These are phyloP conservation scores for Rhodocollybia butyracea DNA, from an alignment of 768 basidiomycete species.

Conservation along the genomic window DNA sequence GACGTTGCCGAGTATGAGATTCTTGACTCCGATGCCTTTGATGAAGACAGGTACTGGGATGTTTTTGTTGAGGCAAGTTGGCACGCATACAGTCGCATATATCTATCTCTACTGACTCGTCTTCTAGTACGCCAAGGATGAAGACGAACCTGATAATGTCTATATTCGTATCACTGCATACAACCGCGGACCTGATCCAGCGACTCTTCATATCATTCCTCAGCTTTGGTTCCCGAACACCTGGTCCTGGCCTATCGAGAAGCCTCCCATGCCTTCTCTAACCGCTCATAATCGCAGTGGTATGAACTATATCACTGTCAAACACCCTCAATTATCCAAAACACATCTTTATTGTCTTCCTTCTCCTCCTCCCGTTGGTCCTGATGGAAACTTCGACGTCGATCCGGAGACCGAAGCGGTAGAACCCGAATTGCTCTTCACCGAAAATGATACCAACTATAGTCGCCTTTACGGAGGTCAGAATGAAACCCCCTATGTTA, in stretches of 20 bases:
- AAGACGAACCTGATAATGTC: constrained; percentile 81
- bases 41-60: constrained; percentile 96
- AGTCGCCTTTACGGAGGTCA: constrained; percentile 84
- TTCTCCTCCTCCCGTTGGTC: constrained; percentile 86
- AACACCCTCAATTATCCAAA: constrained; percentile 72
- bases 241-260: constrained; percentile 88
- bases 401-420: constrained; percentile 67
- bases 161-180: constrained; percentile 95
- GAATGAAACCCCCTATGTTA: constrained; percentile 81
- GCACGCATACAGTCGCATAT: background rate
- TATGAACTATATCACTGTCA: constrained; percentile 61
- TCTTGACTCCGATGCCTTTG: constrained; percentile 87
- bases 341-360: constrained; percentile 86
- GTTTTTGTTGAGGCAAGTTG: constrained; percentile 88
- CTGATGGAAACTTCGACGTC: constrained; percentile 57
- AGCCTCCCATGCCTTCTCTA: constrained; percentile 63
- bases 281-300: constrained; percentile 50
- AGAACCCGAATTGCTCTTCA: constrained; percentile 86
- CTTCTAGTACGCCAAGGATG: constrained; percentile 92
- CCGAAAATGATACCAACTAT: constrained; percentile 98
- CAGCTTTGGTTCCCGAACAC: constrained; percentile 98
- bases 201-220: constrained; percentile 91
- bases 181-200: constrained; percentile 94
- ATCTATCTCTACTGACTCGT: background rate
- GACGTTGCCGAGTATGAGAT: constrained; percentile 93